A percentile compares a stretch with the other conserved stretches of the same genome.
phyloP scores from a whole-genome alignment of 2,329 filamentous ascomycete species.

The Colletotrichum paranaense region DNA sequence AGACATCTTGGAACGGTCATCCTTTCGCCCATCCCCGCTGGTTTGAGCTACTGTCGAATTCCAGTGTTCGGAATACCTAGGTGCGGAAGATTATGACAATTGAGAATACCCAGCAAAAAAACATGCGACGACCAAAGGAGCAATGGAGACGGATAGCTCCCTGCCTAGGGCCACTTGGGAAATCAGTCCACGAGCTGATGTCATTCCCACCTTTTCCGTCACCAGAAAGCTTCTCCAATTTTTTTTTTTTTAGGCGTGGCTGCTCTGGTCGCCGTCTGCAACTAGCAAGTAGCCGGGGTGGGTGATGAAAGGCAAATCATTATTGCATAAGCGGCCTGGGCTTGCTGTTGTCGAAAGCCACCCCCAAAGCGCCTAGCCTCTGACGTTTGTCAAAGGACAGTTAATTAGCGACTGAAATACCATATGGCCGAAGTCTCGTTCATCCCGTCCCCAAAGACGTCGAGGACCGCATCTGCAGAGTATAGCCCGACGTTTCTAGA shows the following conservation, averaged over 20 bases:
- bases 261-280: not conserved
- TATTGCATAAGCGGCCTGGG: slow-evolving; percentile 4
- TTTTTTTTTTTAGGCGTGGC: slow-evolving; percentile 15
- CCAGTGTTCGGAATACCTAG: not conserved
- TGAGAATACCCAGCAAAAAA: not conserved
- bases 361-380: not conserved
- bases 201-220: slow-evolving; percentile 32
- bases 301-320: not conserved
- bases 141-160: slow-evolving; percentile 2
- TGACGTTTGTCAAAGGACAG: not conserved
- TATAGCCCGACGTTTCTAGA: not conserved
- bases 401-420: not conserved
- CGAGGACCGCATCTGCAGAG: no score
- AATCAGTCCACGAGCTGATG: slow-evolving; percentile 34
- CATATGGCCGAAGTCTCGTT: not conserved
- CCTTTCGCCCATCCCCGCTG: not conserved
- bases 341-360: not conserved
- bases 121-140: not conserved
- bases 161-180: slow-evolving; percentile 10
- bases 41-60: not conserved
- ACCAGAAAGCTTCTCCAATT: slow-evolving; percentile 10
- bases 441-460: not conserved
- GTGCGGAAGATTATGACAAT: not conserved
- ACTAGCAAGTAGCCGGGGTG: slow-evolving; percentile 5
- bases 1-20: slow-evolving; percentile 15